A percentile compares a stretch with the other conserved stretches of the same genome.
These are phyloP conservation scores for Punica granatum DNA, from an alignment of 345 rosid genomes.

Conservation along the genomic window DNA sequence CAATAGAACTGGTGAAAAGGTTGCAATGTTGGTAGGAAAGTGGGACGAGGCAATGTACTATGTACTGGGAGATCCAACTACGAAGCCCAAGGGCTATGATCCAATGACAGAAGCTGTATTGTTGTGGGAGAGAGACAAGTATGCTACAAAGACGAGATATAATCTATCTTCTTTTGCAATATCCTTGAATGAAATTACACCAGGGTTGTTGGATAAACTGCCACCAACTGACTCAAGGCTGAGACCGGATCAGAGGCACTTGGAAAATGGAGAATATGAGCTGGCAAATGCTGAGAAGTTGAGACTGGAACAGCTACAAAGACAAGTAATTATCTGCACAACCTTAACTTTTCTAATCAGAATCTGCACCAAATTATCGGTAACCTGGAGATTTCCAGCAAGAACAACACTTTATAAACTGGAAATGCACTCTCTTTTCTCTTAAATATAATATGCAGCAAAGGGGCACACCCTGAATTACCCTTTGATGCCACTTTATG, in stretches of 20 bases:
- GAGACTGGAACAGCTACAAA: constrained; percentile 91
- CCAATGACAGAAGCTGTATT: constrained; percentile 92
- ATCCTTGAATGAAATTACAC: constrained; percentile 80
- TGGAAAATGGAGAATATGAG: constrained; percentile 94
- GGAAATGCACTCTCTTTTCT: not conserved
- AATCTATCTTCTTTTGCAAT: constrained; percentile 87
- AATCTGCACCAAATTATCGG: not conserved
- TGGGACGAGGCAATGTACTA: constrained; percentile 99
- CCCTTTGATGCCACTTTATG: not conserved
- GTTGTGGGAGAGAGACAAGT: constrained; percentile 85
- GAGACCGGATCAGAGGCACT: constrained; percentile 93
- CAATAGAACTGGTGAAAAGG: constrained; percentile 91
- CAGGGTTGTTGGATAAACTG: constrained; percentile 62
- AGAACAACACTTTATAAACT: not conserved
- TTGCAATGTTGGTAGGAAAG: constrained; percentile 90
- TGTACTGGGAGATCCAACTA: constrained; percentile 78
- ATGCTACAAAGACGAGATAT: constrained; percentile 83
- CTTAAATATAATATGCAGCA: not conserved
- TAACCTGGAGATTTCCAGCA: not conserved
- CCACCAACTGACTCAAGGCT: constrained; percentile 98
- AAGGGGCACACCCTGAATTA: not conserved
- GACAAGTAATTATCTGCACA: constrained; percentile 58
- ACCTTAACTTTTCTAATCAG: not conserved
- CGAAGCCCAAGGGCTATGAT: constrained; percentile 92
- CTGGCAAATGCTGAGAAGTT: constrained; percentile 88